These are phyloP conservation scores for Takashimella koratensis DNA, from an alignment of 1,284 basidiomycete species.

Conservation along the genomic window DNA sequence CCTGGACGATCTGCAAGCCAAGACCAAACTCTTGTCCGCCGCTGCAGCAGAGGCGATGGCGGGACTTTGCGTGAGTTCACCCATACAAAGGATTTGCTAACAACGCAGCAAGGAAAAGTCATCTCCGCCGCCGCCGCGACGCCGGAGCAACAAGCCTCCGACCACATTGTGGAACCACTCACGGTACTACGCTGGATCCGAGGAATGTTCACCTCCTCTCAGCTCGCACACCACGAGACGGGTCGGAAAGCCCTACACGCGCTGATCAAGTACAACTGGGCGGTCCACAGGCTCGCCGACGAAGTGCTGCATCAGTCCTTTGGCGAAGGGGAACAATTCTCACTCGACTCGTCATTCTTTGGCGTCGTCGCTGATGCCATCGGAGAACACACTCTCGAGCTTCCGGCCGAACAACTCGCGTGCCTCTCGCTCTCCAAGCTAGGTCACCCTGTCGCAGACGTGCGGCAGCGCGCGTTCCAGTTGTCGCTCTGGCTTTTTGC, in stretches of 20 bases:
- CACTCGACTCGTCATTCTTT: slow-evolving; percentile 60
- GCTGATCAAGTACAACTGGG: slow-evolving; percentile 61
- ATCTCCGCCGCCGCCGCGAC: slow-evolving; percentile 35
- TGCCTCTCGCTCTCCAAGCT: slow-evolving; percentile 82
- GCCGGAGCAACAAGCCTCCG: slow-evolving; percentile 34
- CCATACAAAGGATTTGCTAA: too few species aligned
- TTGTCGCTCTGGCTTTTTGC: slow-evolving; percentile 72
- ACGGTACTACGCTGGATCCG: slow-evolving; percentile 52
- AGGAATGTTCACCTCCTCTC: slow-evolving; percentile 49
- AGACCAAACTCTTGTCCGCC: slow-evolving; percentile 67
- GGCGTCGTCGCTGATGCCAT: slow-evolving; percentile 70
- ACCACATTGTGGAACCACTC: slow-evolving; percentile 46
- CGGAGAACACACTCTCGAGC: slow-evolving; percentile 50
- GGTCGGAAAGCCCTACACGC: slow-evolving; percentile 66
- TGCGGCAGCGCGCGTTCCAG: slow-evolving; percentile 73
- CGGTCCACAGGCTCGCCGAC: slow-evolving; percentile 62
- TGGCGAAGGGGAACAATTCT: slow-evolving; percentile 54
- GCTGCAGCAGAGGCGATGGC: slow-evolving; percentile 78
- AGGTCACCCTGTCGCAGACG: slow-evolving; percentile 65
- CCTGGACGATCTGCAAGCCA: slow-evolving; percentile 60
- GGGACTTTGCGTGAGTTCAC: slow-evolving; percentile 74
- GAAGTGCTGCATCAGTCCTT: slow-evolving; percentile 71
- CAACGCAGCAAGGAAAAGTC: slow-evolving; percentile 38
- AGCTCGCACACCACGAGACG: slow-evolving; percentile 44
- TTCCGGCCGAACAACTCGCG: slow-evolving; percentile 64